Conservation (phyloP, 2,329 filamentous ascomycete genomes). For the Colletotrichum lentis region DNA sequence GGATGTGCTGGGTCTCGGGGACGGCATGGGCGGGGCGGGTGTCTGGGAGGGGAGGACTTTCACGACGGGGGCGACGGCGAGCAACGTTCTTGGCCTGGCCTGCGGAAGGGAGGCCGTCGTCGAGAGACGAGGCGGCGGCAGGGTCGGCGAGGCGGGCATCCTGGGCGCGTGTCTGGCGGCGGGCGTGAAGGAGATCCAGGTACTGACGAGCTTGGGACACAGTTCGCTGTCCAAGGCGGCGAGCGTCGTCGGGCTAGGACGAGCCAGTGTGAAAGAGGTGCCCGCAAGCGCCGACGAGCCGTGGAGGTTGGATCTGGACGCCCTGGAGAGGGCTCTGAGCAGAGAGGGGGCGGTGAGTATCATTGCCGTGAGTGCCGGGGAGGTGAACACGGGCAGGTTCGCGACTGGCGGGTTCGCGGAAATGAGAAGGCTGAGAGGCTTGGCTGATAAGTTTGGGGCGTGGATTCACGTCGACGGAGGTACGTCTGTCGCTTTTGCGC, state of each 20-base stretch:
- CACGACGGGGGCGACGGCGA: constrained; percentile 73
- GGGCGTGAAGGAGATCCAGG: constrained; percentile 72
- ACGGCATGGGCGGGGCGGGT: constrained; percentile 55
- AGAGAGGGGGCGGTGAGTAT: constrained; percentile 69
- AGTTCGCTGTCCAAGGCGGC: constrained; percentile 87
- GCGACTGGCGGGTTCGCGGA: constrained; percentile 67
- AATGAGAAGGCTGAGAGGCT: constrained; percentile 67
- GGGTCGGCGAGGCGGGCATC: constrained; percentile 75
- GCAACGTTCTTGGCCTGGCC: constrained; percentile 80
- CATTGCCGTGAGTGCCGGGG: constrained; percentile 81
- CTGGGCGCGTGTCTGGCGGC: constrained; percentile 70
- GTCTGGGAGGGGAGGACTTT: constrained; percentile 65
- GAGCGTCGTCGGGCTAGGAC: constrained; percentile 80
- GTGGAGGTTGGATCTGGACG: constrained; percentile 74
- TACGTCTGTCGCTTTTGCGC: constrained; percentile 46
- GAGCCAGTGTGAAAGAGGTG: constrained; percentile 71
- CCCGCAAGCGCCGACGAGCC: constrained; percentile 60
- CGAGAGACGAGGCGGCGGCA: constrained; percentile 45
- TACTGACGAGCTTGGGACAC: constrained; percentile 84
- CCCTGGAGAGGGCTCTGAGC: constrained; percentile 68
- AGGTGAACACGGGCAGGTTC: constrained; percentile 90
- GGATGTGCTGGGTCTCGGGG: constrained; percentile 65
- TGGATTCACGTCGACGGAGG: constrained; percentile 92
- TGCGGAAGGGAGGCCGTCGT: constrained; percentile 72
- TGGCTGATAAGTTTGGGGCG: constrained; percentile 77